phyloP scores from a whole-genome alignment of 2,329 filamentous ascomycete species.

The Fusarium sp. region DNA sequence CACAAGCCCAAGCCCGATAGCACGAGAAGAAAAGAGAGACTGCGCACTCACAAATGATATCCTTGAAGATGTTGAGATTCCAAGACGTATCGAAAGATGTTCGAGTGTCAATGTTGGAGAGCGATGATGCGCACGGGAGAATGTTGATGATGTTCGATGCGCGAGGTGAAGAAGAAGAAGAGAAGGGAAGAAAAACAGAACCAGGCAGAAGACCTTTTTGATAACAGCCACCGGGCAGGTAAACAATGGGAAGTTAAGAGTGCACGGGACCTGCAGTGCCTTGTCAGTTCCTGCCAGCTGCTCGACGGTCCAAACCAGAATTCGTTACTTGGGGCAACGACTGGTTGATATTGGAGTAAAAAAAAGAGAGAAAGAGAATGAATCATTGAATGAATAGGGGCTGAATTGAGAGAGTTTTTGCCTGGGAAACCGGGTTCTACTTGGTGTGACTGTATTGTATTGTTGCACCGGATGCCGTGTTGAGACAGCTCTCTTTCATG shows the following conservation, averaged over 20 bases:
- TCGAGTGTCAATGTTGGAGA: constrained; percentile 17
- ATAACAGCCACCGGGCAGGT: constrained; percentile 3
- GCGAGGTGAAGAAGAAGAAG: constrained; percentile 16
- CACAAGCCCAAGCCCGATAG: neutral
- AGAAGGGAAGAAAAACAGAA: neutral
- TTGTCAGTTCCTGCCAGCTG: constrained; percentile 20
- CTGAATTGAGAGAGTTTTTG: neutral
- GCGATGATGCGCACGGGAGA: constrained; percentile 12
- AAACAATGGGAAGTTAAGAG: constrained; percentile 23
- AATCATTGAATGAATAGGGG: constrained; percentile 7
- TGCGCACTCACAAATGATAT: neutral
- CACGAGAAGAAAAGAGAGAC: too few relatives aligned
- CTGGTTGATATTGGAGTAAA: constrained; percentile 1
- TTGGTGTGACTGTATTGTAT: constrained; percentile 24
- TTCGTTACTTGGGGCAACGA: constrained; percentile 36
- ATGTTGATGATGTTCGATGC: constrained; percentile 16
- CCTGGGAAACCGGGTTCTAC: constrained; percentile 24
- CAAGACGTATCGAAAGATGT: constrained; percentile 1
- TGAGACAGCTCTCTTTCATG: constrained; percentile 27
- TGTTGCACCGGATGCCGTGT: constrained; percentile 33
- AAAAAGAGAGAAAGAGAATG: neutral
- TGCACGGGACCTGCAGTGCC: constrained; percentile 5
- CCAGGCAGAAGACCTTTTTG: constrained; percentile 23
- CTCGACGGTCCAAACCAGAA: constrained; percentile 3
- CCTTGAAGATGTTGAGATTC: constrained; percentile 17